A percentile compares a stretch with the other conserved stretches of the same genome.
These are phyloP conservation scores for Suaeda aralocaspica DNA, from an alignment of 148 eudicot species.

Conservation along the genomic window DNA sequence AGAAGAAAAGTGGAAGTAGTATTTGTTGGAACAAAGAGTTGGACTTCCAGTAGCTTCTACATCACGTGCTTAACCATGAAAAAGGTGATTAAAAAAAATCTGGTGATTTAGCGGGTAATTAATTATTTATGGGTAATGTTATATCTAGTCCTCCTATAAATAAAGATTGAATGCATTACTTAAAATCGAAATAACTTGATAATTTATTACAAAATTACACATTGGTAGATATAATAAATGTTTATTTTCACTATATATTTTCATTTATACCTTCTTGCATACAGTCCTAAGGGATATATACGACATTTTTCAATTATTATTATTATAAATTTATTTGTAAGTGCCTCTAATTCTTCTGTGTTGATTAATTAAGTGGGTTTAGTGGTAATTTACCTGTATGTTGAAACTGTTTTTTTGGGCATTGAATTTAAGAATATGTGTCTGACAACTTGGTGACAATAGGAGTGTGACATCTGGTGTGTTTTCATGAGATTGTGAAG, in stretches of 20 bases:
- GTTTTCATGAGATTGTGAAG: background rate
- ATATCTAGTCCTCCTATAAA: no score
- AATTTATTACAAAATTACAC: no score
- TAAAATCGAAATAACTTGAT: no score
- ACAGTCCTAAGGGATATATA: no score
- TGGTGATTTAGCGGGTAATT: no score
- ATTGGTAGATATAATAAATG: no score
- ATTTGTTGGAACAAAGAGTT: background rate
- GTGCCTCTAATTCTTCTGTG: background rate
- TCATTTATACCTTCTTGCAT: no score
- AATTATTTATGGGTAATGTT: background rate
- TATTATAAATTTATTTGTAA: no score
- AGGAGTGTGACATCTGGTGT: background rate
- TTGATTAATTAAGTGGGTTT: background rate
- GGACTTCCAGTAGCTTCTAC: conserved; percentile 12
- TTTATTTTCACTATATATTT: no score
- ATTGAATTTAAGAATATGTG: conserved; percentile 7
- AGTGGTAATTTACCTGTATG: background rate
- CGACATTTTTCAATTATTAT: no score
- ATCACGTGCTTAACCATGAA: conserved; percentile 1
- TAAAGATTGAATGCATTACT: background rate
- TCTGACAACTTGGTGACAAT: background rate
- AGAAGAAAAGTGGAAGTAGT: background rate
- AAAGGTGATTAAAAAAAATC: background rate
- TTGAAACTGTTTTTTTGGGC: background rate